Evolutionary conservation across 768 basidiomycete genomes (phyloP).

Genomic region (Pulveroboletus frians): DNA sequence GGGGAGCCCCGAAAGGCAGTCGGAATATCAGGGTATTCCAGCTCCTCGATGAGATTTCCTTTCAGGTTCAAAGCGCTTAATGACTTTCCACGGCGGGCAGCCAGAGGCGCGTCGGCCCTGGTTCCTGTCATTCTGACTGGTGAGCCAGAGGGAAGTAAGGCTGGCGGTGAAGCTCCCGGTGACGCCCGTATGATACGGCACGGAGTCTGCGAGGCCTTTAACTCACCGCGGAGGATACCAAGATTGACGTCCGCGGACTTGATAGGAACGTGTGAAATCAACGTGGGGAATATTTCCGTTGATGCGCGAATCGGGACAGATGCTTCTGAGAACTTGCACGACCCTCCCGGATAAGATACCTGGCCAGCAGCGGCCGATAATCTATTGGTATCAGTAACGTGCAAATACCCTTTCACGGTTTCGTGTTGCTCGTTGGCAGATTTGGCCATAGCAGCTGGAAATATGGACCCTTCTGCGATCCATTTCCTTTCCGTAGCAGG

Average conservation of each 20-base stretch:
- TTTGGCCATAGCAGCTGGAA: constrained; percentile 15
- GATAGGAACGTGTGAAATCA: background rate
- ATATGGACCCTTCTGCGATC: constrained; percentile 30
- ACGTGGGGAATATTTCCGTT: constrained; percentile 1
- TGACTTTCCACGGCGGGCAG: constrained; percentile 37
- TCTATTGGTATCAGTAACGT: background rate
- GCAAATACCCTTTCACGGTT: background rate
- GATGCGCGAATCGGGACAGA: background rate
- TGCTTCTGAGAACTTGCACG: background rate
- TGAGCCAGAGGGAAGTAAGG: background rate
- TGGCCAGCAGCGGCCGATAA: background rate
- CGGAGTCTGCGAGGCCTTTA: background rate
- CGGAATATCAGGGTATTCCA: constrained; percentile 39
- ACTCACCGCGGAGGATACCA: constrained; percentile 4
- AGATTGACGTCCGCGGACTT: constrained; percentile 9
- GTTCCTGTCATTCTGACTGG: background rate
- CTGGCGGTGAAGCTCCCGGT: background rate
- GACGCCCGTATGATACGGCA: constrained; percentile 1
- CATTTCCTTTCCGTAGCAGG: constrained; percentile 19
- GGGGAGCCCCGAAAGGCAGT: constrained; percentile 40
- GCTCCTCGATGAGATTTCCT: constrained; percentile 10
- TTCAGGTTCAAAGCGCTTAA: constrained; percentile 27
- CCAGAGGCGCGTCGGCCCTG: constrained; percentile 26
- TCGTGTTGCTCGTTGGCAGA: constrained; percentile 1
- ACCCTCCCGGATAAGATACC: constrained; percentile 1